Evolutionary conservation across 2,329 filamentous ascomycete genomes (phyloP), one percentile per base, ranked within the genome.

Genomic region (Alternaria novae-zelandiae): DNA sequence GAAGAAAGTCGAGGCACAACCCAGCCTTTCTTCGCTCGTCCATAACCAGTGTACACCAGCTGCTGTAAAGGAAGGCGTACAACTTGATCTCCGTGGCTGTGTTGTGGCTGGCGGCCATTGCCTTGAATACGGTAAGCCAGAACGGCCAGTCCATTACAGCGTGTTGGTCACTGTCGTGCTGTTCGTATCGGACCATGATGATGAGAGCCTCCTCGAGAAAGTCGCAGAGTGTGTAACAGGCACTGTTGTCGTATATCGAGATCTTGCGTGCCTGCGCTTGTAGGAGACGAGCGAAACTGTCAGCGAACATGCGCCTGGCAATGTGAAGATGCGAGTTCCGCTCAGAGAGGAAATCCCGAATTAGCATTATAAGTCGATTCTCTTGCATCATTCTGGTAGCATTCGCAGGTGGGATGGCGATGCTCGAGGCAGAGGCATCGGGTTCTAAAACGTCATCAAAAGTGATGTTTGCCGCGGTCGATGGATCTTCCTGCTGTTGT

Each of bases 141-240:
- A 97, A 97, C 0, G 86, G 78, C 91, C 93, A 96, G 77, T 95
- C 89, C 44, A 94, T 79, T 54, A 90, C 86, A 21, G 78, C 70
- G 23, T 78, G 85, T 71, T 66, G 78, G 57, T 74, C 78, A 54
- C 60, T 76, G 69, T 72, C 81, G 71, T 74, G 81, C 74, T 75
- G 83, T 79, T 82, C 87, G 79, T 89, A 91, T 57, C 88, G 86
- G 44, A 88, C 83, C 63, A 91, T 83, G 44, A 93, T 89, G 15
- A 88, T 83, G 54, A 97, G 83, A 2, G 90, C 86, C 79, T 97
- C 94, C 75, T 97, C 93, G 25, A 97, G 83, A 68, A 97, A 94
- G 78, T 97, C 94, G 75, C 94, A 95, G n/a, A 97, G 84, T 10
- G 93, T 91, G 76, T 96, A 96, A 78, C 93, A 96, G 17, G 93